Evolutionary conservation across 768 basidiomycete species (phyloP).

Genomic region (Holtermannia corniformis): DNA sequence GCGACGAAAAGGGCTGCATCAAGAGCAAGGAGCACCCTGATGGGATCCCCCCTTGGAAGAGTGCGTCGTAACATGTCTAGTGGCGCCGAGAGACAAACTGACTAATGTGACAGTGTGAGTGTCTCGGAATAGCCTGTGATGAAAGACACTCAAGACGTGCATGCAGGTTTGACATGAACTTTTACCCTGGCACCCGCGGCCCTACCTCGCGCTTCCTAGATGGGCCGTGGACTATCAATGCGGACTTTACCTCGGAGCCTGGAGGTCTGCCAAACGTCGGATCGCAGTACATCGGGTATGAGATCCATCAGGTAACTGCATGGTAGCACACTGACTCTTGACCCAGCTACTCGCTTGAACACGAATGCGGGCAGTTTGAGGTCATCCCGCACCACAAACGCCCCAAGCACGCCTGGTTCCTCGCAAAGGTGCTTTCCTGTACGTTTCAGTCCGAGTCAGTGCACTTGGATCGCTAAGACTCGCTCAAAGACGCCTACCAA

Average conservation of each 20-base stretch:
- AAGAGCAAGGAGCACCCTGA: conserved; percentile 6
- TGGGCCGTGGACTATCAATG: conserved; percentile 5
- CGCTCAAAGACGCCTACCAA: conserved; percentile 3
- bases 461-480: neutral
- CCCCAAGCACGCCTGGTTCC: conserved; percentile 8
- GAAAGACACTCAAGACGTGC: neutral
- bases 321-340: neutral
- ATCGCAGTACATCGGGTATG: conserved; percentile 6
- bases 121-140: neutral
- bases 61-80: neutral
- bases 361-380: conserved; percentile 1
- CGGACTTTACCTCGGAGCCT: conserved; percentile 2
- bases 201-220: neutral
- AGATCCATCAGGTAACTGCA: neutral
- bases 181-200: conserved; percentile 1
- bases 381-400: conserved; percentile 1
- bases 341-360: conserved; percentile 5
- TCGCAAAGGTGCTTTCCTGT: conserved; percentile 7
- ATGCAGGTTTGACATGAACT: conserved; percentile 8
- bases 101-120: neutral
- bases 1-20: neutral
- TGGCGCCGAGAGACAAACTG: too few species aligned
- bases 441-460: neutral
- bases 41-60: conserved; percentile 7
- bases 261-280: neutral